Conservation (phyloP, 805 yeast genomes). For the Vanderwaltozyma tropicalis region DNA sequence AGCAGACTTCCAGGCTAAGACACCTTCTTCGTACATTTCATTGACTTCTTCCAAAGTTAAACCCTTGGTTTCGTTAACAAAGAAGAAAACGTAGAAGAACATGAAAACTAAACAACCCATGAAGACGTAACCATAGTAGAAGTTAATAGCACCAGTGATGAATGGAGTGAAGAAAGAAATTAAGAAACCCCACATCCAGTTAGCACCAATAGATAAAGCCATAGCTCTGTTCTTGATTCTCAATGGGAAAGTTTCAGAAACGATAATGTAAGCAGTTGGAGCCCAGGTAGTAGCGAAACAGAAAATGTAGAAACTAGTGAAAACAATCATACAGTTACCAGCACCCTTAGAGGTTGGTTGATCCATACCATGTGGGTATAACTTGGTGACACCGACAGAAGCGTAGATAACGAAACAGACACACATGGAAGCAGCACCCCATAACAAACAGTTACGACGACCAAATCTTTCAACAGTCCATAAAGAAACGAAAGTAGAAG, state of each 20-base stretch:
- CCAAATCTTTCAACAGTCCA: slow-evolving; percentile 47
- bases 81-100: slow-evolving; percentile 57
- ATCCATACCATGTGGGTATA: slow-evolving; percentile 35
- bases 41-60: slow-evolving; percentile 73
- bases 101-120: slow-evolving; percentile 46
- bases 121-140: slow-evolving; percentile 56
- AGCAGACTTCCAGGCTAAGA: slow-evolving; percentile 36
- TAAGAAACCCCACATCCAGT: slow-evolving; percentile 59
- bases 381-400: slow-evolving; percentile 46
- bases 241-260: slow-evolving; percentile 62
- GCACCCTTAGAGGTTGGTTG: slow-evolving; percentile 38
- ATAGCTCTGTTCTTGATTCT: slow-evolving; percentile 51
- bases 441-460: slow-evolving; percentile 37
- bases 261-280: slow-evolving; percentile 54
- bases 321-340: slow-evolving; percentile 62
- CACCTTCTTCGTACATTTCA: slow-evolving; percentile 38
- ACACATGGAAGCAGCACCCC: slow-evolving; percentile 42
- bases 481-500: slow-evolving; percentile 44
- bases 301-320: slow-evolving; percentile 61
- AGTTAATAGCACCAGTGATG: slow-evolving; percentile 52
- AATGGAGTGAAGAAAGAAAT: slow-evolving; percentile 65
- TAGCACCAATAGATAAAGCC: slow-evolving; percentile 52
- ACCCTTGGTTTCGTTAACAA: slow-evolving; percentile 68
- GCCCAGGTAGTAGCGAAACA: slow-evolving; percentile 73
- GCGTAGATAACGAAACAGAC: slow-evolving; percentile 42